Conservation (phyloP, 805 yeast genomes). For the Cyberlindnera meyerae region DNA sequence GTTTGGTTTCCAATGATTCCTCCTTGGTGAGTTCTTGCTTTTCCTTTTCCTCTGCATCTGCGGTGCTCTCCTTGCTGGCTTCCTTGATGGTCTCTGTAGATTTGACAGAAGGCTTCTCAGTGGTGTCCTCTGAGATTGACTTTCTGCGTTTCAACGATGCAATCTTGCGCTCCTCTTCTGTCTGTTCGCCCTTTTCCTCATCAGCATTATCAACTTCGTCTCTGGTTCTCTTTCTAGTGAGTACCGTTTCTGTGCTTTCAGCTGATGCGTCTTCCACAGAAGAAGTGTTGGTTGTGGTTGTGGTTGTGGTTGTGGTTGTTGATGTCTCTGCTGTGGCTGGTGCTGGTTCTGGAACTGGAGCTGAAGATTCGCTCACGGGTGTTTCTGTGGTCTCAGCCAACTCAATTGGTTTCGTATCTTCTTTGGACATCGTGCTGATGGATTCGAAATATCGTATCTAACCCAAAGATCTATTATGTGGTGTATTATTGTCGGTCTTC, state of each 20-base stretch:
- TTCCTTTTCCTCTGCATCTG: constrained; percentile 12
- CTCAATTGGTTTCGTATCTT: neutral
- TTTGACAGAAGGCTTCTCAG: constrained; percentile 2
- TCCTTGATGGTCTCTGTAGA: constrained; percentile 4
- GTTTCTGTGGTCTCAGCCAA: neutral
- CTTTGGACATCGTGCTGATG: constrained; percentile 7
- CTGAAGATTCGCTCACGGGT: too few species aligned
- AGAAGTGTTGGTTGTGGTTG: too few species aligned
- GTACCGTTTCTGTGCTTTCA: too few species aligned
- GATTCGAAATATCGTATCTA: too few species aligned
- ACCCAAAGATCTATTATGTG: too few species aligned
- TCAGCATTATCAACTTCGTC: constrained; percentile 23
- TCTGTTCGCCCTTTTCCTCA: constrained; percentile 13
- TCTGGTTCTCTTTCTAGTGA: constrained; percentile 26
- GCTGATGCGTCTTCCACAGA: too few species aligned
- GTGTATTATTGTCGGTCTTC: too few species aligned
- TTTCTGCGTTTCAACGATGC: constrained; percentile 20
- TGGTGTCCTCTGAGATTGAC: constrained; percentile 10
- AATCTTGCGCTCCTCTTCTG: constrained; percentile 15
- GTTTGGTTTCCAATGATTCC: constrained; percentile 10
- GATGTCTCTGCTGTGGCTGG: neutral
- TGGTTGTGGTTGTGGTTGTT: too few species aligned
- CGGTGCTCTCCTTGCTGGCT: constrained; percentile 12
- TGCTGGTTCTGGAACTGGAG: too few species aligned
- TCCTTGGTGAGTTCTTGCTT: constrained; percentile 3